These are phyloP conservation scores for Spergularia azorica DNA, from an alignment of 179 eudicot genomes.

Conservation along the genomic window DNA sequence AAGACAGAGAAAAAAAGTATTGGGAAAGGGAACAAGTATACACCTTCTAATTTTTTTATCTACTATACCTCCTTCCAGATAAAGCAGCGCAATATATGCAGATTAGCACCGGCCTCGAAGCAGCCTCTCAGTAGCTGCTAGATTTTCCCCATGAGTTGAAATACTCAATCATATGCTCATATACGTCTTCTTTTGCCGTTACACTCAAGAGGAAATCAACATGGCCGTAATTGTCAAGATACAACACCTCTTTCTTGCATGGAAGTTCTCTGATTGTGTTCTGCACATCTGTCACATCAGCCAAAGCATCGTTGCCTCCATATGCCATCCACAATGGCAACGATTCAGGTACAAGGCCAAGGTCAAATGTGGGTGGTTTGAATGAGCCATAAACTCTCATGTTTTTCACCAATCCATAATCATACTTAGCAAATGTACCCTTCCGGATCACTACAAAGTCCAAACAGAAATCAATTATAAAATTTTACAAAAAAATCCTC, in stretches of 20 bases:
- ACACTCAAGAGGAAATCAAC: slow-evolving; percentile 70
- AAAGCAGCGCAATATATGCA: slow-evolving; percentile 8
- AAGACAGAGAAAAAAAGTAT: background rate
- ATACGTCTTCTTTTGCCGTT: slow-evolving; percentile 66
- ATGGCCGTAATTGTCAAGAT: slow-evolving; percentile 85
- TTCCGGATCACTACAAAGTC: slow-evolving; percentile 76
- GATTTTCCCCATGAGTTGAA: slow-evolving; percentile 51
- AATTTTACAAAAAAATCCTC: too few relatives aligned
- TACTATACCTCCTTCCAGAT: background rate
- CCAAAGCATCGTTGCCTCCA: slow-evolving; percentile 84
- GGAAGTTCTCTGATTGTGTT: slow-evolving; percentile 66
- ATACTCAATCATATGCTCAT: slow-evolving; percentile 58
- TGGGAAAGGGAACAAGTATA: background rate
- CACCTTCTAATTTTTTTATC: background rate
- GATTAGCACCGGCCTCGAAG: background rate
- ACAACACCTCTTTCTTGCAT: slow-evolving; percentile 67
- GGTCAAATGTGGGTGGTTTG: slow-evolving; percentile 75
- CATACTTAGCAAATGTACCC: slow-evolving; percentile 80
- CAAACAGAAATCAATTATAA: slow-evolving; percentile 13
- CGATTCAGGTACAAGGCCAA: slow-evolving; percentile 59
- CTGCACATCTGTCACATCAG: slow-evolving; percentile 72
- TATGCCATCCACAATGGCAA: slow-evolving; percentile 93
- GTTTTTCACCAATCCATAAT: slow-evolving; percentile 72
- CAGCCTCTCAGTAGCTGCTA: slow-evolving; percentile 36
- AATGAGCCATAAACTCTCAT: slow-evolving; percentile 52